Base-by-base conservation (phyloP, 495 filamentous ascomycete genomes). In the Penicillium pulvis region DNA sequence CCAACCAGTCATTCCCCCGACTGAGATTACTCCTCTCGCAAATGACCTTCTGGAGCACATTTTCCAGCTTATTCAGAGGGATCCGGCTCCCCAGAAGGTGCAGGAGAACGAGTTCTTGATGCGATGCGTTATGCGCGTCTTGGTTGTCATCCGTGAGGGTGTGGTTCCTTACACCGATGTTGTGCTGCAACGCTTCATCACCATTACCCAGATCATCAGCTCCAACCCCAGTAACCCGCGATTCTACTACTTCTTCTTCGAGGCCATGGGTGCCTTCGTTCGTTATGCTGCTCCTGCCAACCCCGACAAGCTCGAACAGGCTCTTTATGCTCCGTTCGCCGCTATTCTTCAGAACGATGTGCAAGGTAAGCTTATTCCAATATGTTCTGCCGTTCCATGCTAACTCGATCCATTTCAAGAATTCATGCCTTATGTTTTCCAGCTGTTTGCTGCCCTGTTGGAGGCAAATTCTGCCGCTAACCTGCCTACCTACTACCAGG, bases 71-170 rank as follows among this genome's bases (percentile, higher is more conserved):
- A 91, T 99, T 56, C 86, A 93, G 61, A 87, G 86, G 58, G 86
- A 96, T 59, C 75, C 79, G 0, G 86, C 87, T 10, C 88, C 95
- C 20, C 85, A 93, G 62, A 98, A 97, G 80, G 85, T 98, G 56
- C 94, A 98, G 69, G 95, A 99, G 74, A 98, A 99, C 67, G 95
- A 99, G 69, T 99, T 97, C 71, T 74, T 99, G 60, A 97, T 99
- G 92, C 87, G 89, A 53, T 98, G 95, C 71, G 89, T 97, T 28
- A 99, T 99, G 95, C 83, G 95, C 52, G 92, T 98, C 9, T 78
- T 99, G 56, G 90, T 98, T 59, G 91, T 97, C 55, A 87, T 97
- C 70, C 89, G 87, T 67, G 93, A 96, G 19, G 84, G 85, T 47
- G 81, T 91, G 14, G 66, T 85, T 28, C 78, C 85, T n/a, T 80